These are phyloP conservation scores for Phellopilus nigrolimitatus DNA, from an alignment of 1,284 basidiomycete species.

Conservation along the genomic window DNA sequence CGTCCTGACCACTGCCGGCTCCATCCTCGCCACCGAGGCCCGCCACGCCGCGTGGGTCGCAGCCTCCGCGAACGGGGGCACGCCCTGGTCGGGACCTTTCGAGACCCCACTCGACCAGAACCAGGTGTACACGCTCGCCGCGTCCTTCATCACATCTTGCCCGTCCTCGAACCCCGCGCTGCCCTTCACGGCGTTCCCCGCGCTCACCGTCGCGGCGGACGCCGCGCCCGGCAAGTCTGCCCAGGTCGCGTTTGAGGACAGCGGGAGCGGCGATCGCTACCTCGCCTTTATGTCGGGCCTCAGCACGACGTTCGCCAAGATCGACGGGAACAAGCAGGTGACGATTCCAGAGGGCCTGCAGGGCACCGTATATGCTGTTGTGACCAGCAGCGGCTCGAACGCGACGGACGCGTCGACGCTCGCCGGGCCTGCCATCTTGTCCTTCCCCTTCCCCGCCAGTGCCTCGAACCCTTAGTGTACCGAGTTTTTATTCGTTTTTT, in stretches of 20 bases:
- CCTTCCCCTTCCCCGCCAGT: conserved; percentile 34
- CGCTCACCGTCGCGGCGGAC: conserved; percentile 25
- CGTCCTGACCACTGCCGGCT: conserved; percentile 34
- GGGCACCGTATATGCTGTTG: conserved; percentile 33
- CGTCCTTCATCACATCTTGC: conserved; percentile 42
- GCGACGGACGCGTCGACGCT: conserved; percentile 38
- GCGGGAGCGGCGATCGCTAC: conserved; percentile 24
- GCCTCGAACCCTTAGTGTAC: too few relatives aligned
- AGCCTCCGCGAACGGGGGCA: conserved; percentile 40
- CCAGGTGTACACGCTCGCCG: conserved; percentile 42
- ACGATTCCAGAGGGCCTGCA: conserved; percentile 30
- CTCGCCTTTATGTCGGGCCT: conserved; percentile 35
- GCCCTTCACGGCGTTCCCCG: conserved; percentile 37
- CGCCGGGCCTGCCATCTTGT: conserved; percentile 42
- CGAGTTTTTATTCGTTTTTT: too few relatives aligned
- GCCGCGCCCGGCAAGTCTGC: conserved; percentile 22
- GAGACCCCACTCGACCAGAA: conserved; percentile 47
- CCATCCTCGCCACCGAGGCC: conserved; percentile 41
- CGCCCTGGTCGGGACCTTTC: conserved; percentile 53
- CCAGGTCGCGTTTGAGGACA: conserved; percentile 25
- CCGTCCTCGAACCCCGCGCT: conserved; percentile 42
- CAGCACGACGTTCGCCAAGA: conserved; percentile 29
- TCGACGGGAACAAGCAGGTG: conserved; percentile 26
- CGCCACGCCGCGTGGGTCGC: conserved; percentile 49
- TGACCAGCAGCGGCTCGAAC: conserved; percentile 29